Evolutionary conservation across 768 basidiomycete genomes (phyloP).

Genomic region (Chalciporus chontae): DNA sequence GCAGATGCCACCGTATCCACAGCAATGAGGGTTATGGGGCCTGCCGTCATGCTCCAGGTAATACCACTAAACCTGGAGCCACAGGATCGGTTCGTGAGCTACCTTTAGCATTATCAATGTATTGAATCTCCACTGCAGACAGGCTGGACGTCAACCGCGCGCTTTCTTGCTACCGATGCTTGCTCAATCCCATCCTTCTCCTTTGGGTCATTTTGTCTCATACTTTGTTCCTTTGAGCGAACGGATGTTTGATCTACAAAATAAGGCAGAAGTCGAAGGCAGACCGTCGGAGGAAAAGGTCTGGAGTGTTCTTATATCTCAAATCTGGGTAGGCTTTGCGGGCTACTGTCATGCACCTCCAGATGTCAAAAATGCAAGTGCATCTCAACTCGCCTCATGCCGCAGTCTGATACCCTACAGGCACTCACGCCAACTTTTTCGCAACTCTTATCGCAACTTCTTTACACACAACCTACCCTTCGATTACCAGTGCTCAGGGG

Average conservation of each 20-base stretch:
- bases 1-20: constrained; percentile 76
- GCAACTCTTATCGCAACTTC: constrained; percentile 84
- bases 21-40: constrained; percentile 84
- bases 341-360: constrained; percentile 83
- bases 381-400: neutral
- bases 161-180: constrained; percentile 92
- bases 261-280: constrained; percentile 69
- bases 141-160: constrained; percentile 75
- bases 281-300: constrained; percentile 87
- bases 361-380: constrained; percentile 67
- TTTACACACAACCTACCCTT: constrained; percentile 88
- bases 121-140: constrained; percentile 37
- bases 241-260: constrained; percentile 84
- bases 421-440: constrained; percentile 75
- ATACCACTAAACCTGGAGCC: constrained; percentile 89
- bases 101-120: neutral
- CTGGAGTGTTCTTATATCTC: constrained; percentile 90
- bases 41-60: constrained; percentile 65
- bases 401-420: constrained; percentile 35
- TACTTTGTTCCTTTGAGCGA: constrained; percentile 95
- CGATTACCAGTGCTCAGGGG: constrained; percentile 79
- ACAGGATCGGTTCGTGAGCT: constrained; percentile 58
- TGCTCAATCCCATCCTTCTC: constrained; percentile 74
- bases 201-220: constrained; percentile 78
- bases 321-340: constrained; percentile 88